These are phyloP conservation scores for Ceratopteris richardii DNA, from an alignment of 75 land plant genomes.

Conservation along the genomic window DNA sequence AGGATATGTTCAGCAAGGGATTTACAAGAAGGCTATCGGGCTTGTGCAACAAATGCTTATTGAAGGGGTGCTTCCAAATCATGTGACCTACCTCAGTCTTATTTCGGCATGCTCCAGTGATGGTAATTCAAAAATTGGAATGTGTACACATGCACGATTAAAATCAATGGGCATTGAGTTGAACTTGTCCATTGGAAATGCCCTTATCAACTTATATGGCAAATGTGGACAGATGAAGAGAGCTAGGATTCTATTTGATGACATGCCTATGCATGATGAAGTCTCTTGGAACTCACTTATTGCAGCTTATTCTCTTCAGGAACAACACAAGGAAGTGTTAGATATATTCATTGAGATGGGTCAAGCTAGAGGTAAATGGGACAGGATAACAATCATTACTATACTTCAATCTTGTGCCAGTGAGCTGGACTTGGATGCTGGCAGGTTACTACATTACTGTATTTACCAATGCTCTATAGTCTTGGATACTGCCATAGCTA, in stretches of 20 bases:
- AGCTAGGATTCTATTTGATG: slow-evolving; percentile 19
- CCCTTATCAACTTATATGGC: slow-evolving; percentile 32
- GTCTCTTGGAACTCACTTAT: slow-evolving; percentile 32
- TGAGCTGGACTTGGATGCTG: slow-evolving; percentile 10
- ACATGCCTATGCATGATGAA: slow-evolving; percentile 5
- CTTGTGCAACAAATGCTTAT: slow-evolving; percentile 8
- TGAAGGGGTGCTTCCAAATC: slow-evolving; percentile 7
- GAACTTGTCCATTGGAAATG: slow-evolving; percentile 17
- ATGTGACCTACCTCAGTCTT: slow-evolving; percentile 6
- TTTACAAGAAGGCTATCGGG: slow-evolving; percentile 13
- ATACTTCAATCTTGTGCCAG: slow-evolving; percentile 23
- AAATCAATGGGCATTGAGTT: neutral
- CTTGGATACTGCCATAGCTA: slow-evolving; percentile 20
- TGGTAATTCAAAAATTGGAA: slow-evolving; percentile 1
- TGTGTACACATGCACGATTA: neutral
- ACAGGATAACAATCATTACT: slow-evolving; percentile 16
- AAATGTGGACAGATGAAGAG: slow-evolving; percentile 14
- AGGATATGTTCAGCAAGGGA: slow-evolving; percentile 4
- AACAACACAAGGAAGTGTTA: slow-evolving; percentile 12
- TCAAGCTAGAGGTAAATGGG: slow-evolving; percentile 8
- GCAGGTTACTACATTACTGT: slow-evolving; percentile 11
- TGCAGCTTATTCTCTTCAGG: slow-evolving; percentile 18
- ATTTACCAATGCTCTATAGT: slow-evolving; percentile 11
- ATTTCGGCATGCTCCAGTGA: slow-evolving; percentile 9
- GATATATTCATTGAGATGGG: slow-evolving; percentile 5